Evolutionary conservation across 176 grass and related monocot genomes (phyloP).

Genomic region (Phragmites australis): DNA sequence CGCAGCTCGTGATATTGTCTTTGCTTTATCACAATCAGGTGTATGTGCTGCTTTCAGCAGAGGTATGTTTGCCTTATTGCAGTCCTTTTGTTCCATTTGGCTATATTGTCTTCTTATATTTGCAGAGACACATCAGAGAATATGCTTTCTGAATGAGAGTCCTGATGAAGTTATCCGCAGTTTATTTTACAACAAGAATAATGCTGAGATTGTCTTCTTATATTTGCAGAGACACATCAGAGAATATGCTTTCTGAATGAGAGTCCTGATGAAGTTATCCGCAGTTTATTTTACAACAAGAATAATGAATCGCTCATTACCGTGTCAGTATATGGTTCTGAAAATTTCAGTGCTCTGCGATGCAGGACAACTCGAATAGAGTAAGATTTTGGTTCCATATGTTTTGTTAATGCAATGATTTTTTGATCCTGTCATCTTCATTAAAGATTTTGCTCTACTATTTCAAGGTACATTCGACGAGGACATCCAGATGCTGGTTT

Average conservation of each 20-base stretch:
- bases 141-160: constrained; percentile 88
- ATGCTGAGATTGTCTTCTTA: constrained; percentile 35
- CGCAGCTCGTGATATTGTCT: constrained; percentile 79
- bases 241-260: constrained; percentile 94
- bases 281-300: constrained; percentile 97
- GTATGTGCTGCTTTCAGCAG: constrained; percentile 92
- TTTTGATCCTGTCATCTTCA: background rate
- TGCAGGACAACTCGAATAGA: constrained; percentile 88
- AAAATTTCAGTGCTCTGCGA: constrained; percentile 82
- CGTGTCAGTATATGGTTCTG: constrained; percentile 84
- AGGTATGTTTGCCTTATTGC: constrained; percentile 52
- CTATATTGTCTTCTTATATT: constrained; percentile 35
- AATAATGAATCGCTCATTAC: constrained; percentile 92
- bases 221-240: constrained; percentile 69
- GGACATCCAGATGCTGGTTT: constrained; percentile 85
- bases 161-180: constrained; percentile 93
- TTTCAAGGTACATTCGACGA: constrained; percentile 82
- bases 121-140: constrained; percentile 76
- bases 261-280: constrained; percentile 86
- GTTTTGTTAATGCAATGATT: background rate
- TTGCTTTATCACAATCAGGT: constrained; percentile 83
- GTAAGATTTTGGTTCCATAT: constrained; percentile 38
- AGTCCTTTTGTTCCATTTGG: constrained; percentile 2
- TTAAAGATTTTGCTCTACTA: background rate
- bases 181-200: constrained; percentile 96